These are phyloP conservation scores for Beauveria varroae DNA, from an alignment of 2,329 filamentous ascomycete genomes.

Conservation along the genomic window DNA sequence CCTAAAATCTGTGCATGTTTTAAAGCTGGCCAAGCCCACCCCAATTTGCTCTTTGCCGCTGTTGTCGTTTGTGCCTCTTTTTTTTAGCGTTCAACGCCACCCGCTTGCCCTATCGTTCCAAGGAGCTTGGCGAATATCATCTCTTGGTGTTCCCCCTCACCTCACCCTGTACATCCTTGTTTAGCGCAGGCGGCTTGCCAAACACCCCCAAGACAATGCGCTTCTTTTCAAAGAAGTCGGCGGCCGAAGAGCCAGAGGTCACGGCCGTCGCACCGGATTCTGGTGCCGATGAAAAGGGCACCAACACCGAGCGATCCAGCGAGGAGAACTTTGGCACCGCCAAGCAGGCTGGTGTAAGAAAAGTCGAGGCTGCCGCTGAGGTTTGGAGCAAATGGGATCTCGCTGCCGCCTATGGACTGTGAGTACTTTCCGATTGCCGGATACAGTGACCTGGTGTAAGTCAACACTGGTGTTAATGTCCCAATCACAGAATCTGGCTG, in stretches of 20 bases:
- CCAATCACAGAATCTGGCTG: slow-evolving; percentile 29
- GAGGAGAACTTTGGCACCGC: slow-evolving; percentile 28
- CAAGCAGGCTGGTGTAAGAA: slow-evolving; percentile 39
- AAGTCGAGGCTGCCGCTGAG: slow-evolving; percentile 38
- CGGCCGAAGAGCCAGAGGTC: slow-evolving; percentile 18
- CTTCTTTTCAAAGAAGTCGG: neutral
- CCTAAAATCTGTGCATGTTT: neutral
- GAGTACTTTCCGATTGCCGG: slow-evolving; percentile 16
- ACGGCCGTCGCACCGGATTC: neutral
- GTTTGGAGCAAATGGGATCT: slow-evolving; percentile 35
- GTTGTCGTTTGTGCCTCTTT: neutral
- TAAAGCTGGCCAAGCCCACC: neutral
- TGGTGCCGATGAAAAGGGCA: slow-evolving; percentile 9
- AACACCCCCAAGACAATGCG: neutral
- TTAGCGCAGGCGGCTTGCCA: neutral
- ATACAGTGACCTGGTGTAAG: neutral
- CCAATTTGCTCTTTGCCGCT: neutral
- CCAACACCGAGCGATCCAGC: slow-evolving; percentile 13
- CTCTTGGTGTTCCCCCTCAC: too few species aligned
- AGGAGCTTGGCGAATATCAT: neutral
- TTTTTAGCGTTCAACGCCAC: neutral
- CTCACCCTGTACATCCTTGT: too few species aligned
- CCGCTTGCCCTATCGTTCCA: neutral
- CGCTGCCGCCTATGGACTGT: slow-evolving; percentile 36
- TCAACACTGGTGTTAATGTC: neutral